Conservation (phyloP, 2,329 filamentous ascomycete species). For the Ceratocystis cacaofunesta region DNA sequence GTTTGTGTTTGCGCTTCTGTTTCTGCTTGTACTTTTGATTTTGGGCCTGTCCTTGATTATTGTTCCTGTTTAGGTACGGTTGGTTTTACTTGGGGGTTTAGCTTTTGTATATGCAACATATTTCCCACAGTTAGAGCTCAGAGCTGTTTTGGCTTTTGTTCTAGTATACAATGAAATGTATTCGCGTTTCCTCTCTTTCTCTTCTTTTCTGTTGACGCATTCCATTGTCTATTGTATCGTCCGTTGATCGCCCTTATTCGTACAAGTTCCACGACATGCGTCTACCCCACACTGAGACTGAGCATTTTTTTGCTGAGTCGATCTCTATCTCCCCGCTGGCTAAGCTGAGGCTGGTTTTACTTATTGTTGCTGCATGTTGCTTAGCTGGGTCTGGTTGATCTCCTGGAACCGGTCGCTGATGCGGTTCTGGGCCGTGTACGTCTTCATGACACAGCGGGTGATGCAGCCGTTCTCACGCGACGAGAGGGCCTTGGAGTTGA, state of each 20-base stretch:
- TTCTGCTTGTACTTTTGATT: background rate
- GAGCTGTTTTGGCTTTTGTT: background rate
- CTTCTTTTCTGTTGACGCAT: background rate
- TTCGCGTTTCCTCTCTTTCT: background rate
- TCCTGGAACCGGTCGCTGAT: slow-evolving; percentile 80
- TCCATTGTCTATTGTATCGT: background rate
- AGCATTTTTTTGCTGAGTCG: background rate
- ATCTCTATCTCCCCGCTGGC: background rate
- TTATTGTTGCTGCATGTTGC: slow-evolving; percentile 27
- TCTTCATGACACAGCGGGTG: slow-evolving; percentile 89
- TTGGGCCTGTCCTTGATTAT: background rate
- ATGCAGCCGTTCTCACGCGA: slow-evolving; percentile 83
- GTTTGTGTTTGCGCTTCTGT: background rate
- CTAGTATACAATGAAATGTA: background rate
- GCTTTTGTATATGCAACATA: slow-evolving; percentile 1
- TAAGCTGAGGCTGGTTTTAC: background rate
- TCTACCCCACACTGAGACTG: background rate
- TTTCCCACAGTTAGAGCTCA: background rate
- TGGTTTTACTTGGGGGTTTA: background rate
- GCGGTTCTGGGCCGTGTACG: slow-evolving; percentile 79
- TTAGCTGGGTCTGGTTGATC: slow-evolving; percentile 46
- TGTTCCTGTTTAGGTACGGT: background rate
- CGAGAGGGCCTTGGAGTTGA: slow-evolving; percentile 89
- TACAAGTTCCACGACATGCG: slow-evolving; percentile 1
- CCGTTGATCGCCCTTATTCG: slow-evolving; percentile 3